A percentile compares a stretch with the other conserved stretches of the same genome.
These are phyloP conservation scores for Papiliotrema fonsecae DNA, from an alignment of 1,284 basidiomycete genomes.

Conservation along the genomic window DNA sequence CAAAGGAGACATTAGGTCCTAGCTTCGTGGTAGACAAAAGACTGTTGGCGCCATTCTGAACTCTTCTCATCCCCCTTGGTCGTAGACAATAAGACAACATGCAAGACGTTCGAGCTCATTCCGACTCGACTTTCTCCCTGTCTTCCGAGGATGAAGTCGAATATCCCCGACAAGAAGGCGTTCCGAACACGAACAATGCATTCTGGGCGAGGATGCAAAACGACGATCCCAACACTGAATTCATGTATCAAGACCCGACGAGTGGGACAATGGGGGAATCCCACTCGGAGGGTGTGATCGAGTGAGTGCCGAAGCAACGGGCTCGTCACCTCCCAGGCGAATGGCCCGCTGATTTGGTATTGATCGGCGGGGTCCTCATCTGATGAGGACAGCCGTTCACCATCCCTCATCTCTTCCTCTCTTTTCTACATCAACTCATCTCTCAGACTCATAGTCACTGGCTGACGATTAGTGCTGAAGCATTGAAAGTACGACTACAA, in stretches of 20 bases:
- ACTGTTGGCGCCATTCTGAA: too few species aligned
- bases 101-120: too few species aligned
- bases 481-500: constrained; percentile 22
- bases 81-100: too few species aligned
- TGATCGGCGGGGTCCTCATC: neutral
- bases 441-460: neutral
- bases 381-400: neutral
- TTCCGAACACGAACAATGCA: too few species aligned
- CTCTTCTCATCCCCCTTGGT: too few species aligned
- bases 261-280: neutral
- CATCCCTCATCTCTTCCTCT: neutral
- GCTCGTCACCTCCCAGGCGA: neutral
- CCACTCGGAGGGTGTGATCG: constrained; percentile 4
- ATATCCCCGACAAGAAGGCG: too few species aligned
- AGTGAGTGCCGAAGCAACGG: neutral
- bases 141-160: too few species aligned
- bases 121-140: too few species aligned
- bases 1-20: too few species aligned
- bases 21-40: too few species aligned
- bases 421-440: constrained; percentile 4
- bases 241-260: constrained; percentile 25
- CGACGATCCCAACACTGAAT: constrained; percentile 25
- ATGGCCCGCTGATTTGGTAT: neutral
- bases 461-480: constrained; percentile 10
- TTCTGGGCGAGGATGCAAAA: constrained; percentile 17